phyloP scores from a whole-genome alignment of 331 rosid species.

The Saraca asoca region DNA sequence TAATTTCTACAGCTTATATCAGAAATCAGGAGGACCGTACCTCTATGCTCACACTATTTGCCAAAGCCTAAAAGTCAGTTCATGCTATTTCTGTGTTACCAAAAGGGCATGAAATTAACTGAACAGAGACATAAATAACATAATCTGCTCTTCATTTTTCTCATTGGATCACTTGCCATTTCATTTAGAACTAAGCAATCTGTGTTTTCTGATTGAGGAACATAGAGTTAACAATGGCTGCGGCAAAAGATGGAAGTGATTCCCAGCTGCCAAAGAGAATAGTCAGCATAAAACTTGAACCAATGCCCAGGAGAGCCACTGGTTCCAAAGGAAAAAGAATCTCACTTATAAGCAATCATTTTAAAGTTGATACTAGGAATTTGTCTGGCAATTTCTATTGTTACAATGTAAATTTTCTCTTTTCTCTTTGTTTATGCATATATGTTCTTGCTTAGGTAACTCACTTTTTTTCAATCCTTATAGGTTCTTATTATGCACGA shows the following conservation, averaged over 20 bases:
- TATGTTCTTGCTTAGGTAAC: background rate
- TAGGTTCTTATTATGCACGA: slow-evolving; percentile 51
- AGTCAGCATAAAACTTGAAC: background rate
- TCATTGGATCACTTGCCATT: background rate
- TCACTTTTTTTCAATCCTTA: background rate
- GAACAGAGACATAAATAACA: background rate
- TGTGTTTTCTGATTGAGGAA: background rate
- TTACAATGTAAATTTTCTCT: background rate
- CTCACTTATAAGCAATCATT: slow-evolving; percentile 1
- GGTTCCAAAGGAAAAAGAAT: slow-evolving; percentile 19
- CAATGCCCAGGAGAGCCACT: slow-evolving; percentile 1
- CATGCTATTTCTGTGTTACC: background rate
- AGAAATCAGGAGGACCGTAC: background rate
- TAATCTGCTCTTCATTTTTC: too few relatives aligned
- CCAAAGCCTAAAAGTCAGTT: background rate
- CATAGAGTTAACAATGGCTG: background rate
- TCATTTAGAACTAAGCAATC: background rate
- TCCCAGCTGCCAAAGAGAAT: background rate
- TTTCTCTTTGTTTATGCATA: background rate
- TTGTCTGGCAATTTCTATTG: slow-evolving; percentile 10
- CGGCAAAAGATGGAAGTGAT: background rate
- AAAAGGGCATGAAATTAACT: background rate
- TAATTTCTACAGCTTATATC: background rate
- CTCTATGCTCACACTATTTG: background rate
- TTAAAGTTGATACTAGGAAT: slow-evolving; percentile 4